Percentiles rank a stretch among this genome's conserved stretches.
Evolutionary conservation across 345 rosid species (phyloP).

Genomic region (Pugionium cornutum): DNA sequence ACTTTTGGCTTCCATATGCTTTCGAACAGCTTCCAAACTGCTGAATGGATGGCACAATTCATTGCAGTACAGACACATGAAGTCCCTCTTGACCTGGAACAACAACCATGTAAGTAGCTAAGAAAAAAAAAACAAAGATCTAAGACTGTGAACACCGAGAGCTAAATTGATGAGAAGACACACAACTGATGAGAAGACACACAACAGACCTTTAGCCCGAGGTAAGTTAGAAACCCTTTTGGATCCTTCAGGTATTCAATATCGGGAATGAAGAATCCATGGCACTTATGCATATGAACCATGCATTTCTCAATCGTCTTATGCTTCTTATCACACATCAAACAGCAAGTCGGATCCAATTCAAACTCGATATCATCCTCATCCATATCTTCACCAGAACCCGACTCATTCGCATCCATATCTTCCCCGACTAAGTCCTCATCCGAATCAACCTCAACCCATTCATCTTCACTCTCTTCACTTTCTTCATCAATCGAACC

Average conservation of each 20-base stretch:
- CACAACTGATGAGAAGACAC: not conserved
- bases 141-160: not conserved
- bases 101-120: not conserved
- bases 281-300: slow-evolving; percentile 93
- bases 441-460: slow-evolving; percentile 81
- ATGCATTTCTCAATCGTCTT: slow-evolving; percentile 69
- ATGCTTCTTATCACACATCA: slow-evolving; percentile 80
- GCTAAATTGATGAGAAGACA: not conserved
- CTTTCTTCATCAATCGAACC: slow-evolving; percentile 58
- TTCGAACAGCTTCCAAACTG: slow-evolving; percentile 91
- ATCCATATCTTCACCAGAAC: slow-evolving; percentile 49
- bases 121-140: not conserved
- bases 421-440: slow-evolving; percentile 58
- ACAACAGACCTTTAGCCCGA: slow-evolving; percentile 65
- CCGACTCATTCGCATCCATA: slow-evolving; percentile 49
- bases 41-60: slow-evolving; percentile 69
- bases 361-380: slow-evolving; percentile 48
- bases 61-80: slow-evolving; percentile 83
- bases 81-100: slow-evolving; percentile 73
- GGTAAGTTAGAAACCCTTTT: slow-evolving; percentile 71
- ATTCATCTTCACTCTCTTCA: slow-evolving; percentile 76
- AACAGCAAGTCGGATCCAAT: slow-evolving; percentile 79
- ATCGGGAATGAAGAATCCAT: slow-evolving; percentile 93
- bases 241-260: slow-evolving; percentile 88
- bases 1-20: slow-evolving; percentile 89